A percentile compares a stretch with the other conserved stretches of the same genome.
Evolutionary conservation across 768 basidiomycete species (phyloP).

Genomic region (Kwoniella bestiolae): DNA sequence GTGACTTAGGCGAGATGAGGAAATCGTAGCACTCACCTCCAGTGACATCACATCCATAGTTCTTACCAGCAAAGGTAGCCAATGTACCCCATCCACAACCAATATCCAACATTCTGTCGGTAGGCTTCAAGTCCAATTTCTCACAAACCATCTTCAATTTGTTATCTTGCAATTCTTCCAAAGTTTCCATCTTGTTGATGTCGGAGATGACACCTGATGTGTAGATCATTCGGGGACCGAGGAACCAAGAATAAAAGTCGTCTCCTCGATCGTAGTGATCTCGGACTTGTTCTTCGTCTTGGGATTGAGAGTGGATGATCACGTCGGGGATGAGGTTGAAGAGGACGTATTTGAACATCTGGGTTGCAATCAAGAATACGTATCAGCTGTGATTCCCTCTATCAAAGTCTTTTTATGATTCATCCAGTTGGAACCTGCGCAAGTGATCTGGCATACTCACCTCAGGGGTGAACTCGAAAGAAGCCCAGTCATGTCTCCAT

Average conservation of each 20-base stretch:
- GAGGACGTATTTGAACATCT: conserved; percentile 90
- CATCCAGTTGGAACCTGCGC: not conserved
- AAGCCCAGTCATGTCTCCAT: conserved; percentile 92
- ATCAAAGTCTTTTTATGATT: not conserved
- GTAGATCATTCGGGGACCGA: conserved; percentile 70
- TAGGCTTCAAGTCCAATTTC: conserved; percentile 86
- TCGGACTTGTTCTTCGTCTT: conserved; percentile 94
- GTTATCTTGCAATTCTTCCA: conserved; percentile 97
- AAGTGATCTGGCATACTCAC: conserved; percentile 26
- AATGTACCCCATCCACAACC: conserved; percentile 93
- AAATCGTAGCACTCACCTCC: conserved; percentile 61
- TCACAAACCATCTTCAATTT: conserved; percentile 94
- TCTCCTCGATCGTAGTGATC: conserved; percentile 97
- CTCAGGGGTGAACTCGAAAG: conserved; percentile 84
- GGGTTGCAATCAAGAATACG: not conserved
- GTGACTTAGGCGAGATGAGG: too few species aligned
- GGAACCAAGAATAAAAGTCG: conserved; percentile 88
- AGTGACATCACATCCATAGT: conserved; percentile 93
- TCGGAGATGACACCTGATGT: conserved; percentile 87
- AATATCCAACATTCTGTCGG: conserved; percentile 65
- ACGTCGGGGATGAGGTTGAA: conserved; percentile 88
- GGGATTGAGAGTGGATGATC: conserved; percentile 81
- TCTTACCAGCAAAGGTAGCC: conserved; percentile 91
- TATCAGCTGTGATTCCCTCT: conserved; percentile 13
- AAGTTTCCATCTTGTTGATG: conserved; percentile 72